A percentile compares a stretch with the other conserved stretches of the same genome.
Evolutionary conservation across 2,329 filamentous ascomycete genomes (phyloP).

Genomic region (Cryphonectria parasitica): DNA sequence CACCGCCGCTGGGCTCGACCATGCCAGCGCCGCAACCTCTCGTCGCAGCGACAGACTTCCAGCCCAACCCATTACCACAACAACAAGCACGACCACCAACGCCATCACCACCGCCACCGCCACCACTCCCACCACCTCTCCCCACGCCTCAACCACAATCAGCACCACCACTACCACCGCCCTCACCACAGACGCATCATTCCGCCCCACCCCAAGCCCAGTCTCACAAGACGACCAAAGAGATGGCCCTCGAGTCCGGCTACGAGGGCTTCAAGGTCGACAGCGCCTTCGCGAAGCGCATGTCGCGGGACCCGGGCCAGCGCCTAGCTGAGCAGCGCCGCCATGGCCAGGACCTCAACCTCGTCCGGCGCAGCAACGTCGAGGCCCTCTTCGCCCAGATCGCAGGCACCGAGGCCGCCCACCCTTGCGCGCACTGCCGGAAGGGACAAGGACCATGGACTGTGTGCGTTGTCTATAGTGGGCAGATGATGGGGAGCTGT

Average conservation of each 20-base stretch:
- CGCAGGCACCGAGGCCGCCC: constrained; percentile 51
- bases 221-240: constrained; percentile 46
- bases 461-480: constrained; percentile 60
- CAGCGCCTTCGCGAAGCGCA: constrained; percentile 57
- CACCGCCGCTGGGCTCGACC: constrained; percentile 22
- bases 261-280: constrained; percentile 54
- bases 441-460: constrained; percentile 65
- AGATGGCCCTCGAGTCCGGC: constrained; percentile 51
- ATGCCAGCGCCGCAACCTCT: constrained; percentile 29
- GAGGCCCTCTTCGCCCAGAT: constrained; percentile 63
- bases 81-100: neutral
- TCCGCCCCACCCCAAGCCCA: neutral
- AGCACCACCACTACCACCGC: neutral
- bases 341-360: constrained; percentile 57
- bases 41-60: constrained; percentile 30
- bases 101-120: neutral
- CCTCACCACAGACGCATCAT: neutral
- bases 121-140: neutral
- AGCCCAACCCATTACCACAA: constrained; percentile 23
- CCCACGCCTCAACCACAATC: neutral
- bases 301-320: constrained; percentile 53
- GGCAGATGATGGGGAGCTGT: constrained; percentile 65
- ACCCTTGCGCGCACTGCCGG: constrained; percentile 63
- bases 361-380: constrained; percentile 62
- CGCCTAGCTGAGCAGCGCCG: constrained; percentile 58